Evolutionary conservation across 1,139 yeast species (phyloP).

Genomic region (Yamadazyma trypodendri): DNA sequence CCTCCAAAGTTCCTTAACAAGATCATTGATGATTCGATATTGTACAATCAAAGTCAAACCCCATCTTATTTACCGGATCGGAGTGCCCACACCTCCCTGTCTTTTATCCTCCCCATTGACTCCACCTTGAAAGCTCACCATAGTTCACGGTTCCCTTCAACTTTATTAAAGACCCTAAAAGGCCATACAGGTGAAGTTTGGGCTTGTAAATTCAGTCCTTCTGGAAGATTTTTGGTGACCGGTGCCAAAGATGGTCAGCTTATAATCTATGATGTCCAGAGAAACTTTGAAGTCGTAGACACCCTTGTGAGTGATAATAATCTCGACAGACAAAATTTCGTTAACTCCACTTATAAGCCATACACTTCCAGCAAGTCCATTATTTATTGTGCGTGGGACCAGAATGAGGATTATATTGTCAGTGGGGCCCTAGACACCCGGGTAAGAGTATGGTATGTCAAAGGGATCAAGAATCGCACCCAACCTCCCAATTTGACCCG

Average conservation of each 20-base stretch:
- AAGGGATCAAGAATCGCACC: conserved; percentile 21
- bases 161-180: conserved; percentile 36
- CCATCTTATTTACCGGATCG: conserved; percentile 37
- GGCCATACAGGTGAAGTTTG: conserved; percentile 79
- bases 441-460: conserved; percentile 68
- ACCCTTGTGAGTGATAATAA: conserved; percentile 32
- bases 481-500: conserved; percentile 17
- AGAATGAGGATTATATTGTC: conserved; percentile 62
- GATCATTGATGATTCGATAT: conserved; percentile 28
- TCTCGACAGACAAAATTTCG: conserved; percentile 29
- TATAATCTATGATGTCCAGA: conserved; percentile 62
- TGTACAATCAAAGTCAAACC: conserved; percentile 28
- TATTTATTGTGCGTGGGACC: conserved; percentile 71
- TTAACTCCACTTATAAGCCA: conserved; percentile 25
- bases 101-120: conserved; percentile 16
- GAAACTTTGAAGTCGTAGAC: conserved; percentile 47
- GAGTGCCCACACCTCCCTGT: conserved; percentile 5
- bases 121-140: conserved; percentile 17
- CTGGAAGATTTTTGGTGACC: conserved; percentile 72
- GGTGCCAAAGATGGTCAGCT: conserved; percentile 72
- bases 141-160: conserved; percentile 46
- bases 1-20: conserved; percentile 27
- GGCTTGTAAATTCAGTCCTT: conserved; percentile 76
- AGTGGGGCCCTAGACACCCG: conserved; percentile 69
- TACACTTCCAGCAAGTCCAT: conserved; percentile 49